Conservation (phyloP, 169 alveolate species). For the Plasmodium vivax region DNA sequence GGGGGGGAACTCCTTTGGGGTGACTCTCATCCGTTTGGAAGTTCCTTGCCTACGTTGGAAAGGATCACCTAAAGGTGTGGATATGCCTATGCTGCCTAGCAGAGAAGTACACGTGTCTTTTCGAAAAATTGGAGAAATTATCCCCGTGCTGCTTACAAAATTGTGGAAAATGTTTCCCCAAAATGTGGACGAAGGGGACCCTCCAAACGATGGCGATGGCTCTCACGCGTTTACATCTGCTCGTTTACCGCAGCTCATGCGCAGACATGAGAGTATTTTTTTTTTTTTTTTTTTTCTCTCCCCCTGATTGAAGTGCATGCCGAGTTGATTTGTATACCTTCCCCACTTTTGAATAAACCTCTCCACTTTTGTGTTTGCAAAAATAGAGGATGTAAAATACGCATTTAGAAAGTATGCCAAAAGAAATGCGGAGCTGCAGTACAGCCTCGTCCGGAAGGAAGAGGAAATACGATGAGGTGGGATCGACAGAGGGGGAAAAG, state of each 20-base stretch:
- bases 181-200: background rate
- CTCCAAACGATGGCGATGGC: background rate
- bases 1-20: background rate
- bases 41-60: background rate
- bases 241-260: background rate
- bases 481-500: background rate
- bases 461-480: conserved; percentile 15
- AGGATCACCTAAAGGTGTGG: background rate
- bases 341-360: background rate
- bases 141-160: background rate
- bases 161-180: background rate
- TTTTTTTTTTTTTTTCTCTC: background rate
- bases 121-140: background rate
- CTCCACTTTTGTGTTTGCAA: background rate
- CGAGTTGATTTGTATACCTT: background rate
- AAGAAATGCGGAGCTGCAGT: conserved; percentile 40
- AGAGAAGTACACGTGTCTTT: background rate
- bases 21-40: background rate
- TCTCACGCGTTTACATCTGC: background rate
- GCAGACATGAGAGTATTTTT: background rate
- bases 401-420: background rate
- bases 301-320: background rate
- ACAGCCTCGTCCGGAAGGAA: conserved; percentile 22
- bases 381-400: background rate
- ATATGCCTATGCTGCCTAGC: background rate